phyloP scores from a whole-genome alignment of 2,329 filamentous ascomycete genomes.

The Cryphonectria japonica region DNA sequence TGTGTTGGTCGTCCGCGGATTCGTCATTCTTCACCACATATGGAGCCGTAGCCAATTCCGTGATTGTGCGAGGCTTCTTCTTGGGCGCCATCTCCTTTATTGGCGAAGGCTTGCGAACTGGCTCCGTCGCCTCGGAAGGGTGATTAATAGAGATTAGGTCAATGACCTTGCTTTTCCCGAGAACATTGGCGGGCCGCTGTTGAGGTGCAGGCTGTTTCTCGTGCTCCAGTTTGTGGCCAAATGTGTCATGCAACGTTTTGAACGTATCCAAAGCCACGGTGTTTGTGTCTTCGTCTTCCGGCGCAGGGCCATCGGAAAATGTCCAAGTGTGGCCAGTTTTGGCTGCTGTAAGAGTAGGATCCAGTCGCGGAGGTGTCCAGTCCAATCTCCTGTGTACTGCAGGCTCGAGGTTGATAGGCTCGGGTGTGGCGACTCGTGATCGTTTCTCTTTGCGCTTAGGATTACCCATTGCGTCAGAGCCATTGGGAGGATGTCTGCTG shows the following conservation, averaged over 20 bases:
- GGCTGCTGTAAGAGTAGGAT: constrained; percentile 34
- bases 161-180: constrained; percentile 61
- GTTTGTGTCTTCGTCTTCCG: neutral
- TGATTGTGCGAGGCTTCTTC: constrained; percentile 78
- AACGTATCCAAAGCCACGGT: constrained; percentile 43
- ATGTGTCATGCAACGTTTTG: constrained; percentile 48
- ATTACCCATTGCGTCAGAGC: neutral
- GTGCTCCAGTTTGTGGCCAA: constrained; percentile 40
- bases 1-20: constrained; percentile 36
- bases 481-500: constrained; percentile 40
- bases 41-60: constrained; percentile 73
- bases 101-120: constrained; percentile 34
- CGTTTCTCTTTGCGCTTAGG: constrained; percentile 30
- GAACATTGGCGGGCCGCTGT: constrained; percentile 39
- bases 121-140: constrained; percentile 33
- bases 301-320: neutral
- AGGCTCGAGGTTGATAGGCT: constrained; percentile 45
- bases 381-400: constrained; percentile 61
- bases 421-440: constrained; percentile 34
- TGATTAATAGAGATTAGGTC: constrained; percentile 48
- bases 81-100: constrained; percentile 58
- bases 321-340: constrained; percentile 19
- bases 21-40: constrained; percentile 53
- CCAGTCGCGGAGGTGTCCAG: constrained; percentile 69
- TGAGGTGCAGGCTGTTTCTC: constrained; percentile 25